These are phyloP conservation scores for Cryptococcus floricola DNA, from an alignment of 1,284 basidiomycete species.

Conservation along the genomic window DNA sequence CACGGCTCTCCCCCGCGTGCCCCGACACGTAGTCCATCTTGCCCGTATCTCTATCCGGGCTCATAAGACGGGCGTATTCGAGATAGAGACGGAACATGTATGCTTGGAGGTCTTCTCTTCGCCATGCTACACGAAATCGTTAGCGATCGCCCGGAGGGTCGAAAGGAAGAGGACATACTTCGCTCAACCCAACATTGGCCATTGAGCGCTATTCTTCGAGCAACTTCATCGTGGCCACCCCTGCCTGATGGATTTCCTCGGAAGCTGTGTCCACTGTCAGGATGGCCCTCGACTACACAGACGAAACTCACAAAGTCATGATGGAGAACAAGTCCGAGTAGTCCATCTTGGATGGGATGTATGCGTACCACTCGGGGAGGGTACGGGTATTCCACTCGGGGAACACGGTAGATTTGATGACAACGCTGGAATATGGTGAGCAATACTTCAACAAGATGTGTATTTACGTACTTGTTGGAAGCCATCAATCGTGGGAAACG, in stretches of 20 bases:
- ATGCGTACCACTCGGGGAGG: conserved; percentile 50
- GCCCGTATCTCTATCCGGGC: conserved; percentile 52
- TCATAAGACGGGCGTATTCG: conserved; percentile 57
- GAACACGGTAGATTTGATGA: conserved; percentile 50
- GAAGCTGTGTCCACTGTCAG: conserved; percentile 30
- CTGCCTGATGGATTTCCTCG: conserved; percentile 44
- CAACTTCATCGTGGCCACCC: conserved; percentile 50
- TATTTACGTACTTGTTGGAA: conserved; percentile 36
- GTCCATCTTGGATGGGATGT: conserved; percentile 50
- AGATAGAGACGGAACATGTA: conserved; percentile 53
- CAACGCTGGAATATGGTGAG: conserved; percentile 30
- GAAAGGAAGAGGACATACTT: conserved; percentile 28
- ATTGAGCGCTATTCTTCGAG: conserved; percentile 49
- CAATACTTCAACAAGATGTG: background rate
- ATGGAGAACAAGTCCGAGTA: conserved; percentile 51
- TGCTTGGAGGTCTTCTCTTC: conserved; percentile 46
- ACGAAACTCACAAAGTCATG: conserved; percentile 44
- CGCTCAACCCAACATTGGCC: conserved; percentile 51
- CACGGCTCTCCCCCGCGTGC: no score
- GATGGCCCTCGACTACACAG: no score
- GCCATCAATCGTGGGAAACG: conserved; percentile 50
- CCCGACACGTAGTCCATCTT: conserved; percentile 33
- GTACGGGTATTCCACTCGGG: conserved; percentile 50
- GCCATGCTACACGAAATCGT: conserved; percentile 27
- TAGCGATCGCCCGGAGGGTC: background rate